phyloP scores from a whole-genome alignment of 495 filamentous ascomycete genomes.

The Clavariopsis aquatica region DNA sequence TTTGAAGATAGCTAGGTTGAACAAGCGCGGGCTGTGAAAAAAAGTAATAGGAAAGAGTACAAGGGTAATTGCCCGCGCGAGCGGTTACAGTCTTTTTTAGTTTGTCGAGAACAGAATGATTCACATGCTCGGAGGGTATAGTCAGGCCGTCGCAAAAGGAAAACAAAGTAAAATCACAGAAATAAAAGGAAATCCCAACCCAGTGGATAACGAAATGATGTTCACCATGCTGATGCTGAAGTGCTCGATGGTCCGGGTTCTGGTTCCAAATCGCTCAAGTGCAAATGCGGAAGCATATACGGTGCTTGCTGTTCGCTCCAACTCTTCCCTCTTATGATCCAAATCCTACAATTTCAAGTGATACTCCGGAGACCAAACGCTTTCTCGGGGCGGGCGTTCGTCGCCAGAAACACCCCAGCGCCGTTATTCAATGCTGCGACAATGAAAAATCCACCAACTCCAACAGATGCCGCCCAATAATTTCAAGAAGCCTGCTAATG shows the following conservation, averaged over 20 bases:
- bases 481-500: neutral
- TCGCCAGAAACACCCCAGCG: neutral
- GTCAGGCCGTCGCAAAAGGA: constrained; percentile 23
- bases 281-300: constrained; percentile 3
- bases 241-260: constrained; percentile 50
- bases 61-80: constrained; percentile 35
- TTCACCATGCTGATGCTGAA: constrained; percentile 24
- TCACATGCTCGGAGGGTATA: constrained; percentile 33
- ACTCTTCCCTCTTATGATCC: constrained; percentile 11
- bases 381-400: neutral
- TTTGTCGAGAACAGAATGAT: constrained; percentile 8
- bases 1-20: constrained; percentile 7
- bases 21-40: constrained; percentile 9
- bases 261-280: constrained; percentile 14
- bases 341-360: constrained; percentile 18
- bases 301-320: constrained; percentile 2
- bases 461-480: constrained; percentile 2
- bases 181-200: constrained; percentile 9
- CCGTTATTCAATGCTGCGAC: neutral
- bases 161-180: constrained; percentile 27
- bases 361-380: constrained; percentile 12
- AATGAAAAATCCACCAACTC: neutral
- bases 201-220: constrained; percentile 22
- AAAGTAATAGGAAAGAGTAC: constrained; percentile 18
- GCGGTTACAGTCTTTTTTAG: constrained; percentile 40